A percentile compares a stretch with the other conserved stretches of the same genome.
Evolutionary conservation across 1,284 basidiomycete genomes (phyloP).

Genomic region (Leccinum pachyderme): DNA sequence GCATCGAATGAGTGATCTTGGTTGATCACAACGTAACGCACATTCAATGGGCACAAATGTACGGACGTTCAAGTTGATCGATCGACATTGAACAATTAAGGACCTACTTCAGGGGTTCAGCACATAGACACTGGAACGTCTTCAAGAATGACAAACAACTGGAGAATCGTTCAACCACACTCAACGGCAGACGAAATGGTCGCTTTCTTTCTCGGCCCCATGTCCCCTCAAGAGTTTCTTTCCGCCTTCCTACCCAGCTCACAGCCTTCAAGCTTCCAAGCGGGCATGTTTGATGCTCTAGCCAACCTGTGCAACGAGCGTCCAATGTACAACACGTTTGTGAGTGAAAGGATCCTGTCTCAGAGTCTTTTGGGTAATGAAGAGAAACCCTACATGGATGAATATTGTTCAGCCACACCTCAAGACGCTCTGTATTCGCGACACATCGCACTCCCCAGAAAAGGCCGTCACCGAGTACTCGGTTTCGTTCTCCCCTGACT

Average conservation of each 20-base stretch:
- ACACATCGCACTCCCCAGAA: not conserved
- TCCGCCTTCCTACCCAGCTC: not conserved
- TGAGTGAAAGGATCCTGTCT: not conserved
- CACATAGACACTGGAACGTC: not conserved
- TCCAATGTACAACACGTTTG: not conserved
- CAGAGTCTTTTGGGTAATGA: not conserved
- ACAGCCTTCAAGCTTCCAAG: not conserved
- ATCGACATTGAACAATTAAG: constrained; percentile 94
- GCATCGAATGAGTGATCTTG: not conserved
- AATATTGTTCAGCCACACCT: not conserved
- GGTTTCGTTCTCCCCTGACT: not conserved
- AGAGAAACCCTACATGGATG: not conserved
- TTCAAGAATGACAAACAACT: not conserved
- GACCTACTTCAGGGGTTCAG: constrained; percentile 68
- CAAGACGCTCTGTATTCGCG: not conserved
- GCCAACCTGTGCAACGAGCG: not conserved
- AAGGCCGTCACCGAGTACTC: not conserved
- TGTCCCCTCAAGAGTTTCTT: not conserved
- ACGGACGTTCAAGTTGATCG: constrained; percentile 87
- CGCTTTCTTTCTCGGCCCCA: not conserved
- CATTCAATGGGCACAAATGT: constrained; percentile 82
- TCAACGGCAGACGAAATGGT: not conserved
- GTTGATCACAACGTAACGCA: constrained; percentile 18
- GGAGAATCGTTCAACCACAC: too few species aligned
- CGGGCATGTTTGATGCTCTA: not conserved